Evolutionary conservation across 192 early-diverging fungal genomes (phyloP), one percentile per base, ranked within the genome.

Genomic region (Backusella tarrabulga): DNA sequence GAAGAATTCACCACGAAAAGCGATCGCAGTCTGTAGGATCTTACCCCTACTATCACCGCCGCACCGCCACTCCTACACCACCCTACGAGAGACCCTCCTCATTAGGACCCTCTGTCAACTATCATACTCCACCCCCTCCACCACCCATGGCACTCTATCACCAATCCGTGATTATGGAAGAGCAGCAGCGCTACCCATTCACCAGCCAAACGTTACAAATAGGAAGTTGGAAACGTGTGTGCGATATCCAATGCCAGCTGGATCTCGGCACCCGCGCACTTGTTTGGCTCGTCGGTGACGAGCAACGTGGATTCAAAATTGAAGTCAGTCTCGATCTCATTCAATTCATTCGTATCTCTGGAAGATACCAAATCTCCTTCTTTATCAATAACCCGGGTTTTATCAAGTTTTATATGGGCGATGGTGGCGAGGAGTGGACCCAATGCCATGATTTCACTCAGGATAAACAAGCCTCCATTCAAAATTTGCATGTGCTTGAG

Each of bases 381-480:
- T 23, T n/a, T 34, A 35, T 79, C 8, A 66, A 11, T 4, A 63
- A 74, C 1, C 80, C 83, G 0, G 81, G 86, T 36, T 77, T 84
- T 72, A 83, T 69, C 72, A 85, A 75, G 79, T 86, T 75, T 74
- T 91, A 76, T 69, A 85, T 67, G 85, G 86, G 41, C 46, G 26
- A 9, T 0, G 12, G 52, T 40, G 21, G 67, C 26, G 80, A 82
- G 34, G 75, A 79, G 26, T 91, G 89, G 90, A 87, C 84, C 29
- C 85, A 87, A 68, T 90, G 90, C 67, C 87, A 85, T 41, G 90
- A 91, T 81, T 91, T 91, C 35, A 91, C 90, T 15, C 89, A 89
- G 68, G 87, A 84, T 77, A 85, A 86, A 76, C 89, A 91, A 77
- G 90, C 90, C 14, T 85, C 87, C 8, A 71, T 81, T 5, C 79